Conservation (phyloP, 2,329 filamentous ascomycete genomes). For the Chaetomium strumarium region DNA sequence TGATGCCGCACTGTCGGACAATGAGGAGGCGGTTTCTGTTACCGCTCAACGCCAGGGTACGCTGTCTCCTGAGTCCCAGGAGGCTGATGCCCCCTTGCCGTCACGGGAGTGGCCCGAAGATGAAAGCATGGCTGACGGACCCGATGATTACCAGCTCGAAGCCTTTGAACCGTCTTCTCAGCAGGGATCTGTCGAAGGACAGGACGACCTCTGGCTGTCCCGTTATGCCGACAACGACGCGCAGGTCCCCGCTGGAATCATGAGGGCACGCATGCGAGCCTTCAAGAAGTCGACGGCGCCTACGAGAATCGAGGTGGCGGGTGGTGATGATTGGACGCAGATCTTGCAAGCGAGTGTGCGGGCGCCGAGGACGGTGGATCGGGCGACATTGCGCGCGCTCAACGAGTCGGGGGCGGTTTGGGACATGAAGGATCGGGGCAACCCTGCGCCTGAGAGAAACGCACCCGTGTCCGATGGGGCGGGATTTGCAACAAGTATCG, state of each 20-base stretch:
- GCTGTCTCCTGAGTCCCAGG: slow-evolving; percentile 75
- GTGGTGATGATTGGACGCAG: slow-evolving; percentile 84
- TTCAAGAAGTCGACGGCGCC: slow-evolving; percentile 56
- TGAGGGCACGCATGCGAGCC: slow-evolving; percentile 58
- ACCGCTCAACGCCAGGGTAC: slow-evolving; percentile 61
- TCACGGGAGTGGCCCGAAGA: slow-evolving; percentile 41
- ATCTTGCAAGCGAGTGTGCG: slow-evolving; percentile 92
- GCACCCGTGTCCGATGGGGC: slow-evolving; percentile 44
- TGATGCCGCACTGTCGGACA: slow-evolving; percentile 49
- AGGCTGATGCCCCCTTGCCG: slow-evolving; percentile 39
- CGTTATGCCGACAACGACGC: slow-evolving; percentile 36
- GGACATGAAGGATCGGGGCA: slow-evolving; percentile 32
- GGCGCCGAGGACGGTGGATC: slow-evolving; percentile 90
- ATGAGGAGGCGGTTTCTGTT: slow-evolving; percentile 49
- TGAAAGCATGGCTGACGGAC: slow-evolving; percentile 57
- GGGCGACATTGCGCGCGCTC: slow-evolving; percentile 59
- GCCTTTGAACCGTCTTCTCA: slow-evolving; percentile 22
- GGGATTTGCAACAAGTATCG: slow-evolving; percentile 82
- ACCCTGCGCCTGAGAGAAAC: slow-evolving; percentile 28
- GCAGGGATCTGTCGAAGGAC: slow-evolving; percentile 24
- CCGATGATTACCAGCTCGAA: slow-evolving; percentile 49
- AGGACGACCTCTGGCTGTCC: slow-evolving; percentile 48
- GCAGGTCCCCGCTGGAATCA: slow-evolving; percentile 55
- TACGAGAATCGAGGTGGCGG: slow-evolving; percentile 53
- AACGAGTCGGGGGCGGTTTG: slow-evolving; percentile 56